Percentiles rank a stretch among this genome's conserved stretches.
Conservation (phyloP, 2,329 filamentous ascomycete genomes). For the Didymella keratinophila region DNA sequence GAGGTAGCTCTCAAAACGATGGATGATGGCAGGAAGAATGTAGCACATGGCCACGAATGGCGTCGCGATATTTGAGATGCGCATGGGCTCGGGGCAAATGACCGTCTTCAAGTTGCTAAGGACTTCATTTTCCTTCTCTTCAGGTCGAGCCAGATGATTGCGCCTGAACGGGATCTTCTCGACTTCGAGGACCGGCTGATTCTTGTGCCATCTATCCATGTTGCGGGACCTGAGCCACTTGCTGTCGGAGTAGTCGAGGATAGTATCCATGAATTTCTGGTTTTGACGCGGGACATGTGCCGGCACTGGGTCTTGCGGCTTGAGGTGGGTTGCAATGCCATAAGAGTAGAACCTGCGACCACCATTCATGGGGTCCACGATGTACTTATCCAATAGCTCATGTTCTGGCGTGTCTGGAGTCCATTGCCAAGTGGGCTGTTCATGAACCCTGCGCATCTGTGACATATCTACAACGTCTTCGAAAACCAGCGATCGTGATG, state of each 20-base stretch:
- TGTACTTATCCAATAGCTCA: slow-evolving; percentile 59
- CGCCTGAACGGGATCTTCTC: slow-evolving; percentile 78
- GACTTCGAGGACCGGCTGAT: slow-evolving; percentile 84
- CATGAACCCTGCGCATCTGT: slow-evolving; percentile 56
- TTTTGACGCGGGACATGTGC: slow-evolving; percentile 55
- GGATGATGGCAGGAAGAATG: slow-evolving; percentile 82
- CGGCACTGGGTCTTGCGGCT: slow-evolving; percentile 71
- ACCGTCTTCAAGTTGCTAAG: slow-evolving; percentile 64
- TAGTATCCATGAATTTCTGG: slow-evolving; percentile 59
- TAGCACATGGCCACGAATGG: slow-evolving; percentile 76
- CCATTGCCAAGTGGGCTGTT: slow-evolving; percentile 56
- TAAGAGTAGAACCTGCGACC: slow-evolving; percentile 65
- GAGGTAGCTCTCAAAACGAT: slow-evolving; percentile 81
- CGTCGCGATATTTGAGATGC: slow-evolving; percentile 75
- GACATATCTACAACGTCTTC: slow-evolving; percentile 67
- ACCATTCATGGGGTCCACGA: slow-evolving; percentile 65
- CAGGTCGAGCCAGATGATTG: slow-evolving; percentile 74
- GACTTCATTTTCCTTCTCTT: slow-evolving; percentile 62
- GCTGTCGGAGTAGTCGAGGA: slow-evolving; percentile 85
- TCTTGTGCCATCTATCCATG: slow-evolving; percentile 60
- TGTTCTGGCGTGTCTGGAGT: slow-evolving; percentile 50
- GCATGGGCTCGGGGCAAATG: slow-evolving; percentile 78
- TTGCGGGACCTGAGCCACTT: slow-evolving; percentile 69
- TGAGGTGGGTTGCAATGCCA: slow-evolving; percentile 60
- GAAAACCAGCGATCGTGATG: slow-evolving; percentile 15